Percentiles rank a stretch among this genome's conserved stretches.
Evolutionary conservation across 306 rosid genomes (phyloP).

Genomic region (Cucurbita maxima): DNA sequence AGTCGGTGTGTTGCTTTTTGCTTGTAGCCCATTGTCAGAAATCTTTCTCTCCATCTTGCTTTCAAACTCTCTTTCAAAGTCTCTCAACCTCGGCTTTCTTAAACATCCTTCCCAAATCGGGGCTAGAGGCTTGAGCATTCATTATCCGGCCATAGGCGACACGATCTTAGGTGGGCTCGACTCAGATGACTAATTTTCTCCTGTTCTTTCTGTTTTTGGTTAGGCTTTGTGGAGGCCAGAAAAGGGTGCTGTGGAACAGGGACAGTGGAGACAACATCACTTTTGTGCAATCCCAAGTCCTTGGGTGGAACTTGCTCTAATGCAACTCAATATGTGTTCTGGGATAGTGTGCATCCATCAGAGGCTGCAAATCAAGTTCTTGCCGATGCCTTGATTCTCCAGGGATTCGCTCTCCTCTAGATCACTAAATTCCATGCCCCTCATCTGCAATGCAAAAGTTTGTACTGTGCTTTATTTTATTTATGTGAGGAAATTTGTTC

Average conservation of each 20-base stretch:
- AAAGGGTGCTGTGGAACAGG: conserved; percentile 98
- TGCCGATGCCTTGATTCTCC: conserved; percentile 54
- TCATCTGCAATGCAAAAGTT: neutral
- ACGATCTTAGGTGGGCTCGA: too few relatives aligned
- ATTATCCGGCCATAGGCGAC: too few relatives aligned
- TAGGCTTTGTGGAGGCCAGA: conserved; percentile 65
- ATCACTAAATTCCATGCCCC: conserved; percentile 8
- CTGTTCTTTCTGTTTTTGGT: neutral
- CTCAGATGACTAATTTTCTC: neutral
- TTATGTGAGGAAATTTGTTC: neutral
- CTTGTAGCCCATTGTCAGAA: too few relatives aligned
- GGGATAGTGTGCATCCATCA: conserved; percentile 94
- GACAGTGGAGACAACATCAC: conserved; percentile 44
- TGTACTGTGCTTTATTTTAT: neutral
- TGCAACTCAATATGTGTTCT: conserved; percentile 80
- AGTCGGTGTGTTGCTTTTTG: too few relatives aligned
- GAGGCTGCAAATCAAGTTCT: conserved; percentile 76
- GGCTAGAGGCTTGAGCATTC: too few relatives aligned
- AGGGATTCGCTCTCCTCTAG: conserved; percentile 56
- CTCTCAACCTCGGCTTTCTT: too few relatives aligned
- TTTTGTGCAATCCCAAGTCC: conserved; percentile 65
- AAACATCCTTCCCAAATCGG: too few relatives aligned
- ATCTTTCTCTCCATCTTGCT: too few relatives aligned
- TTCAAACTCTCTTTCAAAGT: too few relatives aligned
- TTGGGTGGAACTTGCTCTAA: conserved; percentile 84